Base-by-base conservation (phyloP, 1,139 yeast species). In the Candida pseudoviswanathii region DNA sequence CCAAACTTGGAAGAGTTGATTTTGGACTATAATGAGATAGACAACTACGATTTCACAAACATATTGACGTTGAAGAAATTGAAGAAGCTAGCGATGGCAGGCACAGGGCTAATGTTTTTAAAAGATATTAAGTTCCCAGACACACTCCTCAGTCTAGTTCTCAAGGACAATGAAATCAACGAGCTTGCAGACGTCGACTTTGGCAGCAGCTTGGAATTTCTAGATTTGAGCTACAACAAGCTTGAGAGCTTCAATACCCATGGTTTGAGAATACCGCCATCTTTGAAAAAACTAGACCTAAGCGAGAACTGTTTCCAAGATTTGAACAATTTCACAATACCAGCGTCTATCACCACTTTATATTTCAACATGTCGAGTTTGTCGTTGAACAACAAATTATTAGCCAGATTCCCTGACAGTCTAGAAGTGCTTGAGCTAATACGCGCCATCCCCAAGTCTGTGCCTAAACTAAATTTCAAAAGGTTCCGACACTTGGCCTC, bases 301-400 rank as follows among this genome's bases (percentile, higher is more conserved):
- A 53, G 61, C 31, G 46, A 49, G 21, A 61, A 61, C 46, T 45
- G 46, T 7, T 50, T 60, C 26, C 27, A 40, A 2, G 51, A 53
- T 3, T 26, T 55, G 16, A 49, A 50, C 10, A 21, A n/a, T 9
- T 31, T 69, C 94, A 87, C 33, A 94, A 95, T 25, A 86, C 66
- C 51, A 8, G 10, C n/a, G 11, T 24, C 41, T 10, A 24, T 46
- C 5, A 39, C 34, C 5, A 27, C 16, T 27, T 41, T 48, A n/a
- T 43, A 25, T 9, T 43, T 46, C 9, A 32, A 46, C 11, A 39
- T 24, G 26, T 30, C 31, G 7, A 46, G 31, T 25, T 10, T 46
- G 10, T 27, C 38, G 11, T 46, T 42, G 22, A 46, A 31, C 8
- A 46, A 43, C 27, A 30, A 42, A 7, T 32, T 46, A 11, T 31